A percentile compares a stretch with the other conserved stretches of the same genome.
Evolutionary conservation across 768 basidiomycete species (phyloP).

Genomic region (Termitomyces sp.): DNA sequence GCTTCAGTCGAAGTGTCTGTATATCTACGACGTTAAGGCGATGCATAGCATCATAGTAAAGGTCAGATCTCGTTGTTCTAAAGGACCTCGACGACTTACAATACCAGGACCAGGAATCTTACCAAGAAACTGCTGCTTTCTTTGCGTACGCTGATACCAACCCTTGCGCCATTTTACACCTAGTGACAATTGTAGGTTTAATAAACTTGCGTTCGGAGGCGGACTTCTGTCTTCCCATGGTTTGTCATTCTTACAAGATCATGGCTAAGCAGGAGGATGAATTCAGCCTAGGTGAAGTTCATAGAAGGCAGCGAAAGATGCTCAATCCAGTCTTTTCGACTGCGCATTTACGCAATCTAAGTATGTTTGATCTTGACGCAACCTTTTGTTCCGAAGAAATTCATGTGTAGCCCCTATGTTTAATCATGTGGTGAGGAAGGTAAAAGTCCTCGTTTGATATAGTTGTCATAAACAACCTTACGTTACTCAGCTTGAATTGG

Average conservation of each 20-base stretch:
- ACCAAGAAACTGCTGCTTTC: slow-evolving; percentile 8
- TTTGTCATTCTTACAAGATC: background rate
- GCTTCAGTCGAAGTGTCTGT: background rate
- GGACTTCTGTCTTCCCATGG: slow-evolving; percentile 10
- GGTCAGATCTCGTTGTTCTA: background rate
- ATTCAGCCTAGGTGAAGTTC: slow-evolving; percentile 9
- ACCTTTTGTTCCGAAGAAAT: background rate
- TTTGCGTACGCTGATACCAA: background rate
- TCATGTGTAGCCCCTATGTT: slow-evolving; percentile 11
- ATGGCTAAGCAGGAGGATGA: background rate
- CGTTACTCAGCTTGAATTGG: slow-evolving; percentile 3
- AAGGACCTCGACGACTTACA: background rate
- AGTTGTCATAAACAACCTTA: background rate
- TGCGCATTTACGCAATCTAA: slow-evolving; percentile 25
- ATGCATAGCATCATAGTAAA: slow-evolving; percentile 10
- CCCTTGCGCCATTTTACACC: background rate
- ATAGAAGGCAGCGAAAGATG: slow-evolving; percentile 27
- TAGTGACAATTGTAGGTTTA: background rate
- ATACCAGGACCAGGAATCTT: slow-evolving; percentile 10
- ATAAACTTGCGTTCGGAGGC: slow-evolving; percentile 7
- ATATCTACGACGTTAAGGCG: slow-evolving; percentile 9
- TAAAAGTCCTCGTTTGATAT: background rate
- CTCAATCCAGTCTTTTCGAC: slow-evolving; percentile 34
- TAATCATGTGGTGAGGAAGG: slow-evolving; percentile 14
- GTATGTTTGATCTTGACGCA: background rate